Percentiles rank a stretch among this genome's conserved stretches.
phyloP scores from a whole-genome alignment of 2,329 filamentous ascomycete genomes.

The Amphichorda felina region DNA sequence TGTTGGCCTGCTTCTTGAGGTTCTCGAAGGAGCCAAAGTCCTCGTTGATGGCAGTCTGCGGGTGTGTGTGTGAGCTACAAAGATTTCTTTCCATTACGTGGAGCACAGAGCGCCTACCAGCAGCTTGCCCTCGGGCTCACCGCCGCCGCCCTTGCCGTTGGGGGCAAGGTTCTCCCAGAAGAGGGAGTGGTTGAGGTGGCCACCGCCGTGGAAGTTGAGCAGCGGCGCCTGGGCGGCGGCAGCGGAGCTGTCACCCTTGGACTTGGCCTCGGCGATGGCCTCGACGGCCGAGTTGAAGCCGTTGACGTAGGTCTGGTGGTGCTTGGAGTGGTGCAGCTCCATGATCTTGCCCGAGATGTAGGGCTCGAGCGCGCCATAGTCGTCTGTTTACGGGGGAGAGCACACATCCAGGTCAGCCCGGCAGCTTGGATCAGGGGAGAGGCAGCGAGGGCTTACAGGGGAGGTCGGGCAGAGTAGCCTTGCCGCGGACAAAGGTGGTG shows the following conservation, averaged over 20 bases:
- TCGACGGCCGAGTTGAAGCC: slow-evolving; percentile 73
- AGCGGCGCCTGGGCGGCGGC: slow-evolving; percentile 37
- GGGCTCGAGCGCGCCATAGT: slow-evolving; percentile 89
- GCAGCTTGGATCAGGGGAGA: not conserved
- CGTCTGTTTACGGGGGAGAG: slow-evolving; percentile 44
- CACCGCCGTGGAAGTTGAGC: slow-evolving; percentile 73
- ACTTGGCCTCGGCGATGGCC: slow-evolving; percentile 54
- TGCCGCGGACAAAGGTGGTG: slow-evolving; percentile 70
- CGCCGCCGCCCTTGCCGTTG: slow-evolving; percentile 47
- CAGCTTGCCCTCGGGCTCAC: slow-evolving; percentile 51
- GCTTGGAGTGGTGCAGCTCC: slow-evolving; percentile 90
- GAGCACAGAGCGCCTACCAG: slow-evolving; percentile 24
- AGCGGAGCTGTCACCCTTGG: slow-evolving; percentile 44
- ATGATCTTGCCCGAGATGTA: slow-evolving; percentile 82
- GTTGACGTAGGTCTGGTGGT: slow-evolving; percentile 90
- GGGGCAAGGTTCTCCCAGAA: slow-evolving; percentile 79
- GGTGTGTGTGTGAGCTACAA: not conserved
- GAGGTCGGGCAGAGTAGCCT: slow-evolving; percentile 92
- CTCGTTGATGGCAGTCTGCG: slow-evolving; percentile 45
- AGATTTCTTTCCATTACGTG: too few relatives aligned
- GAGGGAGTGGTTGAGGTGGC: slow-evolving; percentile 76
- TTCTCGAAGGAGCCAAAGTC: slow-evolving; percentile 56
- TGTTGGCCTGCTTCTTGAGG: slow-evolving; percentile 56
- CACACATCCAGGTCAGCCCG: not conserved
- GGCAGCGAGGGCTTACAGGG: slow-evolving; percentile 27